These are phyloP conservation scores for Musa troglodytarum DNA, from an alignment of 176 grass and related monocot species.

Conservation along the genomic window DNA sequence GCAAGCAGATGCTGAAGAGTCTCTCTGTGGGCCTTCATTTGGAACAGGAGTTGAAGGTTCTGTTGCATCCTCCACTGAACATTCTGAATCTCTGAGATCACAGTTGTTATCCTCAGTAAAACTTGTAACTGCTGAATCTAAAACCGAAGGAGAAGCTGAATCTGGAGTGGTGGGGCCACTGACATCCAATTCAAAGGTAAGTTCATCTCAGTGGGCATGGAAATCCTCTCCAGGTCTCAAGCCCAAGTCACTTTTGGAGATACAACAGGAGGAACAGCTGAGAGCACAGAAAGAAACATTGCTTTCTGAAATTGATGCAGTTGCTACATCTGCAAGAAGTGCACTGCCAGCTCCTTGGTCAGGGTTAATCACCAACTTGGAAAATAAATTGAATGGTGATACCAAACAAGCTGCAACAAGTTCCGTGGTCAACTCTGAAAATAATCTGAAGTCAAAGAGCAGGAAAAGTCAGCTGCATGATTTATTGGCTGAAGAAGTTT, in stretches of 20 bases:
- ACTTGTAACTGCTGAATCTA: slow-evolving; percentile 33
- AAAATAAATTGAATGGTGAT: slow-evolving; percentile 30
- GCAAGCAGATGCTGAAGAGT: slow-evolving; percentile 35
- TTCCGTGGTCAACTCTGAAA: slow-evolving; percentile 25
- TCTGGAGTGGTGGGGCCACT: slow-evolving; percentile 22
- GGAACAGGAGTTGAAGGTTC: slow-evolving; percentile 18
- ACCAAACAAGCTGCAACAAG: slow-evolving; percentile 11
- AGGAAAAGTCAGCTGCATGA: slow-evolving; percentile 75
- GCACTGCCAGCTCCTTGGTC: slow-evolving; percentile 53
- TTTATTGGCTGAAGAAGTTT: slow-evolving; percentile 84
- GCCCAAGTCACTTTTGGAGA: slow-evolving; percentile 87
- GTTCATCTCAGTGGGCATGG: slow-evolving; percentile 44
- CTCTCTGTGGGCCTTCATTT: slow-evolving; percentile 26
- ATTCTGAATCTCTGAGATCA: slow-evolving; percentile 19
- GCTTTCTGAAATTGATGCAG: slow-evolving; percentile 26
- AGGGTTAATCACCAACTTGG: slow-evolving; percentile 34
- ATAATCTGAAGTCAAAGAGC: slow-evolving; percentile 38
- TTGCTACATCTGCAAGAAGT: slow-evolving; percentile 14
- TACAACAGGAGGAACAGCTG: slow-evolving; percentile 90
- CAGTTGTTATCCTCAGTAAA: slow-evolving; percentile 19
- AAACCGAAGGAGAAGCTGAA: slow-evolving; percentile 34
- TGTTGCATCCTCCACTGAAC: slow-evolving; percentile 14
- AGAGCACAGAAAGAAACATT: slow-evolving; percentile 41
- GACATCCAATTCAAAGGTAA: slow-evolving; percentile 34
- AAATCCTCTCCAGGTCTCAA: slow-evolving; percentile 67